Evolutionary conservation across 805 yeast genomes (phyloP).

Genomic region (Maudiozyma bulderi): DNA sequence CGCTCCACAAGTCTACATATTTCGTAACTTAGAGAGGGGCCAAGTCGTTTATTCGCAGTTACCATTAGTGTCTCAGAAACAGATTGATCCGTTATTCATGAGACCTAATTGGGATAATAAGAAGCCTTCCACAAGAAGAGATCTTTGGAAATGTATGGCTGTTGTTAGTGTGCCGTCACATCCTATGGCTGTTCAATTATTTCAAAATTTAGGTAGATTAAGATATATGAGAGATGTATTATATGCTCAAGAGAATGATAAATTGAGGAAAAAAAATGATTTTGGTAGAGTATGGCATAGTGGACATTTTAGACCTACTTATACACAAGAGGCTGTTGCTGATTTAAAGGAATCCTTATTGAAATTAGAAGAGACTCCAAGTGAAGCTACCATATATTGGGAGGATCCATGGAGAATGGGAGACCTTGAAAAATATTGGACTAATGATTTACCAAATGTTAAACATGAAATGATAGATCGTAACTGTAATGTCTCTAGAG

Average conservation of each 20-base stretch:
- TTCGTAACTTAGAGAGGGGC: conserved; percentile 79
- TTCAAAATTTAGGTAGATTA: conserved; percentile 62
- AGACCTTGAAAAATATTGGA: conserved; percentile 59
- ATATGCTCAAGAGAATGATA: conserved; percentile 50
- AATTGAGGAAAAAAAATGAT: conserved; percentile 59
- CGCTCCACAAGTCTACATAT: conserved; percentile 78
- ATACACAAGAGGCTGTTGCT: conserved; percentile 84
- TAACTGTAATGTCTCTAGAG: conserved; percentile 46
- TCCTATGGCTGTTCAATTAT: conserved; percentile 61
- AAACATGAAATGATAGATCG: conserved; percentile 52
- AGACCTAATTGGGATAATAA: conserved; percentile 87
- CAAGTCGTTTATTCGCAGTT: conserved; percentile 85
- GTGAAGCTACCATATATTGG: conserved; percentile 55
- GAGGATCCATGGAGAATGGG: conserved; percentile 85
- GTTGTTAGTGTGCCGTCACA: conserved; percentile 59
- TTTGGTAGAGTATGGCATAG: conserved; percentile 80
- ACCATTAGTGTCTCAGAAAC: conserved; percentile 37
- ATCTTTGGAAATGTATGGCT: conserved; percentile 85
- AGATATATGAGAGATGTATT: conserved; percentile 62
- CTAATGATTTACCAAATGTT: conserved; percentile 35
- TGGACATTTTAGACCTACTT: conserved; percentile 83
- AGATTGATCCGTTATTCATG: conserved; percentile 51
- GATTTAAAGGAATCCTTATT: conserved; percentile 42
- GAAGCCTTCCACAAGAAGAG: conserved; percentile 70
- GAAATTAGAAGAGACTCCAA: conserved; percentile 19